Percentiles rank a stretch among this genome's conserved stretches.
Evolutionary conservation across 768 basidiomycete genomes (phyloP).

Genomic region (Serendipita indica): DNA sequence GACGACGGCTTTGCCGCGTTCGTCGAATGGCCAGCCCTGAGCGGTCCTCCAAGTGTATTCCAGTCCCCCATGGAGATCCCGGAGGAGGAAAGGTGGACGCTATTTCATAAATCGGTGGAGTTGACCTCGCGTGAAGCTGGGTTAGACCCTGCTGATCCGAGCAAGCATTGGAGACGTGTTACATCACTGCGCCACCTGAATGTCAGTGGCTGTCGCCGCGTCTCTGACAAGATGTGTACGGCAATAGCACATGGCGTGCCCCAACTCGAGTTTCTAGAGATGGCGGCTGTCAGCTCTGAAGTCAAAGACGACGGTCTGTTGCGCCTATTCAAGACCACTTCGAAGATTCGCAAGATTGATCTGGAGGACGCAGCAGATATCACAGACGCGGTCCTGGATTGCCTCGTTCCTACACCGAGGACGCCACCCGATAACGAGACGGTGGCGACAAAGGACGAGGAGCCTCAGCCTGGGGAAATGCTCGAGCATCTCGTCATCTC

Average conservation of each 20-base stretch:
- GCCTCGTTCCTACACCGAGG: slow-evolving; percentile 37
- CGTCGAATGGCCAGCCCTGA: slow-evolving; percentile 27
- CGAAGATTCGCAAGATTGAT: slow-evolving; percentile 59
- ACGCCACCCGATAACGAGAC: slow-evolving; percentile 9
- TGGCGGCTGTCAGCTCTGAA: slow-evolving; percentile 57
- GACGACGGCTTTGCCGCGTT: slow-evolving; percentile 65
- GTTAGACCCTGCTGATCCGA: slow-evolving; percentile 31
- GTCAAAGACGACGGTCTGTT: slow-evolving; percentile 63
- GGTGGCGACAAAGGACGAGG: slow-evolving; percentile 16
- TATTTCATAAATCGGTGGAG: slow-evolving; percentile 21
- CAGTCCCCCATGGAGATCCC: slow-evolving; percentile 21
- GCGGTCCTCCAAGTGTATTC: slow-evolving; percentile 28
- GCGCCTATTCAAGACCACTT: slow-evolving; percentile 51
- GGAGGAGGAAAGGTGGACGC: slow-evolving; percentile 24
- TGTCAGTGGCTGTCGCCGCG: slow-evolving; percentile 50
- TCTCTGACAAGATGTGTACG: slow-evolving; percentile 63
- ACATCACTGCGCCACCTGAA: slow-evolving; percentile 60
- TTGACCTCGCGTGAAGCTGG: slow-evolving; percentile 52
- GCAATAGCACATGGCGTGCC: slow-evolving; percentile 60
- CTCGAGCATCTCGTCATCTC: slow-evolving; percentile 63
- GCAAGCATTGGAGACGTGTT: slow-evolving; percentile 40
- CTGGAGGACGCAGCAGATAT: slow-evolving; percentile 71
- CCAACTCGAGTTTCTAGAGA: slow-evolving; percentile 57
- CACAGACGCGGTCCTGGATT: slow-evolving; percentile 52
- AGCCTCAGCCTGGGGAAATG: slow-evolving; percentile 40